Conservation (phyloP, 2,329 filamentous ascomycete genomes). For the Cladophialophora psammophila region DNA sequence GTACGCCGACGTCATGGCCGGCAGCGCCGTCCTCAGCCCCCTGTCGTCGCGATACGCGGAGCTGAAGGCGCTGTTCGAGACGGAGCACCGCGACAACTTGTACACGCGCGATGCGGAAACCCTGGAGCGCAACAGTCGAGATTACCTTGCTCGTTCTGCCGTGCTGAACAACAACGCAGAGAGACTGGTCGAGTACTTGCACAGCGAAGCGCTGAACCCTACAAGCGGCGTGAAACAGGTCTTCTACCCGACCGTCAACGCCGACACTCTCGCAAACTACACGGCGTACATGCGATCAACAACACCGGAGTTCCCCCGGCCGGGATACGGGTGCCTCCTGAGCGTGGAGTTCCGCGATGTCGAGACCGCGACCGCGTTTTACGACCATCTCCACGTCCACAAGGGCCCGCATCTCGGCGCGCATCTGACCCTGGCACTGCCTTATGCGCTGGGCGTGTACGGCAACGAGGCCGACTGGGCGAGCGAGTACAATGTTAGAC, state of each 20-base stretch:
- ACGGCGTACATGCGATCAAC: constrained; percentile 23
- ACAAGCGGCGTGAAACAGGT: constrained; percentile 37
- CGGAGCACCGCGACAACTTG: constrained; percentile 36
- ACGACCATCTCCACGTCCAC: constrained; percentile 44
- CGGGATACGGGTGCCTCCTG: constrained; percentile 65
- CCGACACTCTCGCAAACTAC: constrained; percentile 35
- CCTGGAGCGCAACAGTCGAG: constrained; percentile 40
- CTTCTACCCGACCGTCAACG: constrained; percentile 38
- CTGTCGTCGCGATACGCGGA: constrained; percentile 51
- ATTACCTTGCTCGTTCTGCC: constrained; percentile 39
- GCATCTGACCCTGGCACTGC: constrained; percentile 31
- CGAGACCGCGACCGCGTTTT: constrained; percentile 42
- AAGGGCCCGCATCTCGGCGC: constrained; percentile 43
- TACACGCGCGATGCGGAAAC: constrained; percentile 39
- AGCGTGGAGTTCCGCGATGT: constrained; percentile 56
- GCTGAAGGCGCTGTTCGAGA: constrained; percentile 44
- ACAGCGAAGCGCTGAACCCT: constrained; percentile 28
- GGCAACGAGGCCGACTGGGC: constrained; percentile 31
- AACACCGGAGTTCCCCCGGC: constrained; percentile 55
- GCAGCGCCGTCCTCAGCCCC: constrained; percentile 60
- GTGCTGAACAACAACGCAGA: constrained; percentile 38
- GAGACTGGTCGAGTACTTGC: constrained; percentile 40
- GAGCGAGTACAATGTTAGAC: constrained; percentile 24
- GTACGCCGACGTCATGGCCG: constrained; percentile 63
- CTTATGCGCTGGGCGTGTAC: constrained; percentile 28